Percentiles rank a stretch among this genome's conserved stretches.
These are phyloP conservation scores for Exophiala mesophila DNA, from an alignment of 2,329 filamentous ascomycete species.

Conservation along the genomic window DNA sequence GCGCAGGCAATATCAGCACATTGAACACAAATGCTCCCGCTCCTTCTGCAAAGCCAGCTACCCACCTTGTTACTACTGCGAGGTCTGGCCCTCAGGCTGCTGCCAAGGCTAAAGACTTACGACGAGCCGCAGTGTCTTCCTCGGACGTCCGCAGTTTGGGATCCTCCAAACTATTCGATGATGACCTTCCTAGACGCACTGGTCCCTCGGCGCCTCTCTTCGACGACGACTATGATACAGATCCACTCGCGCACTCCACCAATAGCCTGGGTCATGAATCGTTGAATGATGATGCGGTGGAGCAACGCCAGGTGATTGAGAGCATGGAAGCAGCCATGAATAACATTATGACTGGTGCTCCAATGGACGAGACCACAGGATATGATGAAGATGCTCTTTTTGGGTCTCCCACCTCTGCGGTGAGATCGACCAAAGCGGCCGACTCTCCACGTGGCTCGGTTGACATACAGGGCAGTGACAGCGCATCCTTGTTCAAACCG, in stretches of 20 bases:
- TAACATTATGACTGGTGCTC: conserved; percentile 81
- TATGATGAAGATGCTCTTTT: conserved; percentile 34
- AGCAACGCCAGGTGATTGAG: conserved; percentile 77
- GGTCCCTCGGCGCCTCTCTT: conserved; percentile 55
- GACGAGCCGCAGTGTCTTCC: conserved; percentile 57
- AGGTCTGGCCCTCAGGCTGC: conserved; percentile 47
- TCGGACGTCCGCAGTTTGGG: conserved; percentile 50
- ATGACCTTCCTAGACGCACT: conserved; percentile 27
- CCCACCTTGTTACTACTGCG: conserved; percentile 40
- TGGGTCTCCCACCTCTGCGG: conserved; percentile 42
- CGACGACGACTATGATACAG: conserved; percentile 70
- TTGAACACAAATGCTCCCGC: not conserved
- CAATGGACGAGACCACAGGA: conserved; percentile 38
- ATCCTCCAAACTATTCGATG: conserved; percentile 42
- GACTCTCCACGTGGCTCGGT: conserved; percentile 59
- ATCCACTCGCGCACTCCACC: conserved; percentile 69
- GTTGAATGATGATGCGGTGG: conserved; percentile 48
- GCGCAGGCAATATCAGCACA: conserved; percentile 10
- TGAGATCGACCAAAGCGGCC: conserved; percentile 52
- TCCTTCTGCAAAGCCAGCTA: conserved; percentile 15
- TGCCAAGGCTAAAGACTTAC: conserved; percentile 48
- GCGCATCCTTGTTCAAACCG: conserved; percentile 45
- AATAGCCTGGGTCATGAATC: conserved; percentile 72
- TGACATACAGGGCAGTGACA: conserved; percentile 48
- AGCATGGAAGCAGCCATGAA: conserved; percentile 90